These are phyloP conservation scores for Quaeritorhiza haematococci DNA, from an alignment of 371 early-diverging fungal genomes.

Conservation along the genomic window DNA sequence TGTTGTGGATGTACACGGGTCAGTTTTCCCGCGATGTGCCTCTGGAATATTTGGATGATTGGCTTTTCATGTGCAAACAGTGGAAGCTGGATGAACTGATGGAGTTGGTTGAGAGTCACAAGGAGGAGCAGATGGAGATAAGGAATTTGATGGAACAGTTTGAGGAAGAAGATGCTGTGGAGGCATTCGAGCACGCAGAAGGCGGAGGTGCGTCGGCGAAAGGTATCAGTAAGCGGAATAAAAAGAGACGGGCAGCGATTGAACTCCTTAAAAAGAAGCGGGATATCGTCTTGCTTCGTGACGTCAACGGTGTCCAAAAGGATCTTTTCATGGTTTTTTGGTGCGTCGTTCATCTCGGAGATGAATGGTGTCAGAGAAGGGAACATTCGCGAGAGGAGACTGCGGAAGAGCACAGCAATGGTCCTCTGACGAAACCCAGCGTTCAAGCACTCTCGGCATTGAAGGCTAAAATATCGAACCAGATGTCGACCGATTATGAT, in stretches of 20 bases:
- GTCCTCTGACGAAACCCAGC: too few species aligned
- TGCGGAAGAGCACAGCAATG: too few species aligned
- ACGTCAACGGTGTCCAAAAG: conserved; percentile 3
- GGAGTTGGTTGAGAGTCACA: too few species aligned
- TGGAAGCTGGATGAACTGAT: conserved; percentile 4
- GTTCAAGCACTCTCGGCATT: too few species aligned
- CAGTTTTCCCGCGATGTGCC: conserved; percentile 2
- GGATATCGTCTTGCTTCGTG: neutral
- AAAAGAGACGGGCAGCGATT: too few species aligned
- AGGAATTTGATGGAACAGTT: too few species aligned
- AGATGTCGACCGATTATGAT: too few species aligned
- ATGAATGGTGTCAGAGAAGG: conserved; percentile 1
- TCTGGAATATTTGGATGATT: neutral
- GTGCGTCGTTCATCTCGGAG: neutral
- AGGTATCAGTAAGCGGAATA: neutral
- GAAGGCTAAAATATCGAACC: too few species aligned
- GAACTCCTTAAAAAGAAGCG: too few species aligned
- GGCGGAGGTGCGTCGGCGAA: neutral
- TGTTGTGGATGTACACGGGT: conserved; percentile 22
- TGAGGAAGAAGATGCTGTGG: neutral
- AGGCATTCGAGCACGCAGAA: neutral
- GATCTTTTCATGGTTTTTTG: conserved; percentile 1
- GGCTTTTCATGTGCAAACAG: conserved; percentile 9
- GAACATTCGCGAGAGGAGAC: too few species aligned
- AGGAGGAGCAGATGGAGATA: neutral